Conservation (phyloP, 2,329 filamentous ascomycete genomes). For the Trichophyton schoenleinii region DNA sequence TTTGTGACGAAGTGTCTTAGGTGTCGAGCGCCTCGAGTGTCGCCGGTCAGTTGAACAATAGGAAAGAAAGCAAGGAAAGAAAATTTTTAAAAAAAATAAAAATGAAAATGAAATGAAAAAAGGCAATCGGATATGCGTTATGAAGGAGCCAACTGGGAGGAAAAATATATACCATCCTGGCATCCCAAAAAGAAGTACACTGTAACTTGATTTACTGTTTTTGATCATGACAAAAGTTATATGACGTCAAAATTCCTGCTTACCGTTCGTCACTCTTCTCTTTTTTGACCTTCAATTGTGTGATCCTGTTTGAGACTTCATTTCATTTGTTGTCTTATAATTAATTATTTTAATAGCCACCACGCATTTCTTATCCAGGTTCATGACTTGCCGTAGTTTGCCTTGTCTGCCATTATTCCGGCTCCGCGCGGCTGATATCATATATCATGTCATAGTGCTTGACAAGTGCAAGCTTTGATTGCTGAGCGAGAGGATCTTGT, state of each 20-base stretch:
- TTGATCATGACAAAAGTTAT: background rate
- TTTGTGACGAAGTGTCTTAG: background rate
- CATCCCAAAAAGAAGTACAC: background rate
- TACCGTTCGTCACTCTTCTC: background rate
- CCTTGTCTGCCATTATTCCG: background rate
- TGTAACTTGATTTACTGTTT: background rate
- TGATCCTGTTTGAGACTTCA: background rate
- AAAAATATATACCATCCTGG: background rate
- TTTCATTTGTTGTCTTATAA: background rate
- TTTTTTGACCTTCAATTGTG: background rate
- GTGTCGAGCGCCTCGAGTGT: background rate
- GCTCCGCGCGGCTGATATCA: no score
- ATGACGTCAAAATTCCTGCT: background rate
- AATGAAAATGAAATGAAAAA: no score
- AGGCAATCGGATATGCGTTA: background rate
- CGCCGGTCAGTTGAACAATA: background rate
- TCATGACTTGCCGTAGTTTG: background rate
- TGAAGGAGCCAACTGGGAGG: background rate
- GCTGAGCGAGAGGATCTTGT: no score
- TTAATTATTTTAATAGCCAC: background rate
- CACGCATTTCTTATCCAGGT: background rate
- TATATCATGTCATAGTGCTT: no score
- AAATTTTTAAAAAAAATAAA: no score
- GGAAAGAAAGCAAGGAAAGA: no score
- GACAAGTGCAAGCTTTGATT: no score